Evolutionary conservation across 2,329 filamentous ascomycete genomes (phyloP).

Genomic region (Ascochyta rabiei): DNA sequence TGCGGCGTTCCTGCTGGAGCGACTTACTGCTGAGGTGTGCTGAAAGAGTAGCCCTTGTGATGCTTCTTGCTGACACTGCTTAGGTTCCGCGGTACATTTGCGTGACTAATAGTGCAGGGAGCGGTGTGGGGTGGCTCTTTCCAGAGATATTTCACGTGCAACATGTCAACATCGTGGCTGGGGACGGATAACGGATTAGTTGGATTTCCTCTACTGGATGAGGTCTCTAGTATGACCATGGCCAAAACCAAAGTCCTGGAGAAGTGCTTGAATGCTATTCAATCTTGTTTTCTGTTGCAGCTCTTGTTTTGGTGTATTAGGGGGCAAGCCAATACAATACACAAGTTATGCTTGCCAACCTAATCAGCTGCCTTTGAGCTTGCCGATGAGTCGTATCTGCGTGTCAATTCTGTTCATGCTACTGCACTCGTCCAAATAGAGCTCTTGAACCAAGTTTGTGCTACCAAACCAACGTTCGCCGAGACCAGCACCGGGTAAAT

Average conservation of each 20-base stretch:
- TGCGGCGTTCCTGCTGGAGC: neutral
- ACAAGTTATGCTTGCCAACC: neutral
- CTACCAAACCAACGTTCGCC: constrained; percentile 42
- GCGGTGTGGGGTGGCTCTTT: neutral
- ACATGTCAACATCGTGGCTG: neutral
- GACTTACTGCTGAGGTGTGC: neutral
- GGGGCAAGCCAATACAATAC: neutral
- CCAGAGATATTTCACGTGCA: neutral
- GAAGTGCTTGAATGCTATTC: neutral
- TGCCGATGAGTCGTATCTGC: neutral
- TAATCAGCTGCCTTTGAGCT: neutral
- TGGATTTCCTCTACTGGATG: neutral
- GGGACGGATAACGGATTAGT: neutral
- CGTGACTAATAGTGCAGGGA: neutral
- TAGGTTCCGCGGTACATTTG: neutral
- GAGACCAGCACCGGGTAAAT: constrained; percentile 37
- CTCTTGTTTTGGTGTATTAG: neutral
- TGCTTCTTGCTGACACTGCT: neutral
- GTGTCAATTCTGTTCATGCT: constrained; percentile 38
- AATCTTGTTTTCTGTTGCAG: neutral
- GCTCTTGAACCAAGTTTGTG: constrained; percentile 34
- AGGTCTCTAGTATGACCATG: neutral
- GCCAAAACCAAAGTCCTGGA: neutral
- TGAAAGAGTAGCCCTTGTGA: neutral
- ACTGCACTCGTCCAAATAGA: constrained; percentile 44